Evolutionary conservation across 257 asterid species (phyloP), one percentile per base, ranked within the genome.

Genomic region (Coffea eugenioides): DNA sequence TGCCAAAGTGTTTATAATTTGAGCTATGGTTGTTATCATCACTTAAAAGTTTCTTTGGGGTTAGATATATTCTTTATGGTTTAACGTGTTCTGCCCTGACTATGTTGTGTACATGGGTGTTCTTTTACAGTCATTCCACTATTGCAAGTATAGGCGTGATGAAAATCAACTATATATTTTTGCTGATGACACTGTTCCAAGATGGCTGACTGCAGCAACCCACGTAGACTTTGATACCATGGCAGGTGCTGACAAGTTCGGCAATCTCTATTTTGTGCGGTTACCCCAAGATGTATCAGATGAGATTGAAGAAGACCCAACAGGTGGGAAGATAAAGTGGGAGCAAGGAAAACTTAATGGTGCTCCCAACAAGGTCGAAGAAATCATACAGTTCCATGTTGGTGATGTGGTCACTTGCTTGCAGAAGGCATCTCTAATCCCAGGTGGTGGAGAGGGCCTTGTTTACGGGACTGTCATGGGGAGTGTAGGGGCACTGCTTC

Each of bases 291-390:
- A 96, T 39, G 97, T 94, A 31, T 96, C 99, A 3, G 99, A 96
- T 80, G 98, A 96, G 93, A 92, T 96, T 45, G 99, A 96, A 87
- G 99, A 96, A 87, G 98, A 96, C 82, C 99, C 98, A 36, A 96
- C 99, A 56, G 99, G 99, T 81, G 99, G 99, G 59, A 96, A 92
- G 90, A 96, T 96, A 83, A 96, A 96, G 87, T 96, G 99, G 99
- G 99, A 96, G 87, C 97, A 94, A 85, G 99, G 99, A 31, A 96
- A 89, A 90, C 88, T 96, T 83, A 96, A 96, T 81, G 99, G 99
- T 23, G 99, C 98, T 66, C 97, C 99, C 36, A 96, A 96, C 91
- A 96, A 96, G 85, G 97, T 96, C 52, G 99, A 96, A 78, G 99
- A 94, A 81, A 92, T 96, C 74, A 95, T 96, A 67, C 99, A 96